Percentiles rank a stretch among this genome's conserved stretches.
Conservation (phyloP, 257 asterid genomes). For the Fraxinus pennsylvanica region DNA sequence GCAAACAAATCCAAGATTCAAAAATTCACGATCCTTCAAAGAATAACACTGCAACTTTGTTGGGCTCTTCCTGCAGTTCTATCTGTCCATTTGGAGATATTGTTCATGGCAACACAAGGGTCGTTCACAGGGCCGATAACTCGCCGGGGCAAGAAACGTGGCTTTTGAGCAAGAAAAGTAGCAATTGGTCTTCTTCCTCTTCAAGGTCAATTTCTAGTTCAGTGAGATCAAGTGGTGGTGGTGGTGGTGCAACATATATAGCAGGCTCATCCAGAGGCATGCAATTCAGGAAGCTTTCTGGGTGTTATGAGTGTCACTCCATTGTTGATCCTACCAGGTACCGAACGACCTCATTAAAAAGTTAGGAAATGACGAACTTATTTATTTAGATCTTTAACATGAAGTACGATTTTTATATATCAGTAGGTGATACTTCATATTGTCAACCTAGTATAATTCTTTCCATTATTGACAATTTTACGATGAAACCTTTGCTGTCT, state of each 20-base stretch:
- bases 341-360: not conserved
- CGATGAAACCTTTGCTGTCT: not conserved
- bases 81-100: constrained; percentile 68
- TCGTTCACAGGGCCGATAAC: constrained; percentile 75
- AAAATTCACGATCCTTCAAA: constrained; percentile 70
- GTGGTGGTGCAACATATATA: constrained; percentile 23
- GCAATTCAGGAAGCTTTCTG: constrained; percentile 83
- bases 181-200: constrained; percentile 42
- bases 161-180: constrained; percentile 50
- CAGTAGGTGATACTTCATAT: not conserved
- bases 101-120: constrained; percentile 60
- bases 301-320: constrained; percentile 88
- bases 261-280: constrained; percentile 52
- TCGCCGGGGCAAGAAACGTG: constrained; percentile 67
- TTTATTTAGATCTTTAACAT: not conserved
- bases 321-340: constrained; percentile 83
- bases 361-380: not conserved
- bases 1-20: constrained; percentile 65
- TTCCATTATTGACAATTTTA: not conserved
- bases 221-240: constrained; percentile 34
- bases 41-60: not conserved
- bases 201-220: constrained; percentile 37
- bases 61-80: constrained; percentile 53
- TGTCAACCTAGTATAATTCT: not conserved
- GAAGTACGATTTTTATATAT: too few species aligned